Conservation (phyloP, 2,329 filamentous ascomycete genomes). For the Aaosphaeria pasadenensis region DNA sequence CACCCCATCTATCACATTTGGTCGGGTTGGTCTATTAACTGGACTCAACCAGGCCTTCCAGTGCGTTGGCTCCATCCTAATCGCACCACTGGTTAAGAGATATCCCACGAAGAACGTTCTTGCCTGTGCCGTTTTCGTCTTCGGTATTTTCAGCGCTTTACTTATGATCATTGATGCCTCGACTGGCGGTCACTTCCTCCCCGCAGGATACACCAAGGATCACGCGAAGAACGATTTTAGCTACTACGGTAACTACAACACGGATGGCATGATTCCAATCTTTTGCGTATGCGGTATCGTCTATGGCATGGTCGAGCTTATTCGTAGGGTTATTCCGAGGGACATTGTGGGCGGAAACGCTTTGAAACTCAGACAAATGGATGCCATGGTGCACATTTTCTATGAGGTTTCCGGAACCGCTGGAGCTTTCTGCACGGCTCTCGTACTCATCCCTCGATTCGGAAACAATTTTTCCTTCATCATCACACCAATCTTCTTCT, state of each 20-base stretch:
- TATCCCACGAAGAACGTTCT: conserved; percentile 49
- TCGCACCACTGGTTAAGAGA: conserved; percentile 49
- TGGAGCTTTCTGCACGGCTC: conserved; percentile 48
- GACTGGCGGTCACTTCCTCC: conserved; percentile 45
- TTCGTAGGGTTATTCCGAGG: conserved; percentile 50
- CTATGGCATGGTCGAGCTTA: conserved; percentile 51
- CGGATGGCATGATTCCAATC: conserved; percentile 50
- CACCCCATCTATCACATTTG: conserved; percentile 4
- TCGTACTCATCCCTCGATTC: conserved; percentile 49
- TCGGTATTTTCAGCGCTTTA: conserved; percentile 47
- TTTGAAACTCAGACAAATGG: conserved; percentile 49
- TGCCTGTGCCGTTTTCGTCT: conserved; percentile 43
- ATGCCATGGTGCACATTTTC: conserved; percentile 46
- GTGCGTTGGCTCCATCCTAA: conserved; percentile 51
- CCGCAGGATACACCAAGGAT: conserved; percentile 16
- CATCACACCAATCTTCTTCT: conserved; percentile 50
- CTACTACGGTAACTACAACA: conserved; percentile 50
- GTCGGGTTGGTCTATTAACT: conserved; percentile 46
- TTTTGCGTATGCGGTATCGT: conserved; percentile 43
- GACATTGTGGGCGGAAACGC: conserved; percentile 53
- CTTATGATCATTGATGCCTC: conserved; percentile 49
- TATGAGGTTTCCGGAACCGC: conserved; percentile 50
- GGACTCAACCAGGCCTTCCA: conserved; percentile 52
- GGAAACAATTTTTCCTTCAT: conserved; percentile 54
- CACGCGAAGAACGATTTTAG: conserved; percentile 39